phyloP scores from a whole-genome alignment of 352 stramenopile species.

The Phytophthora sojae region DNA sequence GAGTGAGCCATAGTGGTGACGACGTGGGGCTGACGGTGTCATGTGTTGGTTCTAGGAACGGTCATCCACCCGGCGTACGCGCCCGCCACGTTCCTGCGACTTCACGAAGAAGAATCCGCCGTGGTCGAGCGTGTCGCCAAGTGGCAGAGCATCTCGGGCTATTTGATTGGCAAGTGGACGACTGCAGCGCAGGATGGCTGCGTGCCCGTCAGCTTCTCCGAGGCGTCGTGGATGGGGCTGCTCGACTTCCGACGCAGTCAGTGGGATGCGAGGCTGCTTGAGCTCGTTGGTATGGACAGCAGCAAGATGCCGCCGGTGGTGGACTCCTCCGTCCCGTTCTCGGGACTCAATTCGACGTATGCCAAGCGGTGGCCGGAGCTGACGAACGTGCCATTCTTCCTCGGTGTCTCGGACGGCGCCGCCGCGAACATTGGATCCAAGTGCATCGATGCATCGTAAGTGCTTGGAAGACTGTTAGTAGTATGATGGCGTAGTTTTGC shows the following conservation, averaged over 20 bases:
- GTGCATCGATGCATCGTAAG: conserved; percentile 79
- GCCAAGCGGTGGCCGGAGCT: conserved; percentile 83
- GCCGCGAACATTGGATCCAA: conserved; percentile 96
- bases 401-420: conserved; percentile 93
- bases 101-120: conserved; percentile 68
- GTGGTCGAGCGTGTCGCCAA: conserved; percentile 62
- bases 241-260: conserved; percentile 88
- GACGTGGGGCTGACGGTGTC: neutral
- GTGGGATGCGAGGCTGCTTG: conserved; percentile 88
- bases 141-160: conserved; percentile 92
- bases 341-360: conserved; percentile 58
- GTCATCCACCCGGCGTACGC: conserved; percentile 92
- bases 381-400: conserved; percentile 75
- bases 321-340: conserved; percentile 75
- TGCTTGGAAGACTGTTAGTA: neutral
- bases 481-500: neutral
- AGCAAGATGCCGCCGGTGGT: conserved; percentile 74
- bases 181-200: conserved; percentile 34
- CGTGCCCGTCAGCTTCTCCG: conserved; percentile 92
- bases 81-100: conserved; percentile 84
- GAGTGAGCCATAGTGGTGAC: neutral
- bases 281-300: conserved; percentile 74
- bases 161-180: conserved; percentile 91
- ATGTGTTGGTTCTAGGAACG: conserved; percentile 39
- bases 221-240: conserved; percentile 96